Evolutionary conservation across 257 asterid species (phyloP), one percentile per base, ranked within the genome.

Genomic region (Jacaranda mimosifolia): DNA sequence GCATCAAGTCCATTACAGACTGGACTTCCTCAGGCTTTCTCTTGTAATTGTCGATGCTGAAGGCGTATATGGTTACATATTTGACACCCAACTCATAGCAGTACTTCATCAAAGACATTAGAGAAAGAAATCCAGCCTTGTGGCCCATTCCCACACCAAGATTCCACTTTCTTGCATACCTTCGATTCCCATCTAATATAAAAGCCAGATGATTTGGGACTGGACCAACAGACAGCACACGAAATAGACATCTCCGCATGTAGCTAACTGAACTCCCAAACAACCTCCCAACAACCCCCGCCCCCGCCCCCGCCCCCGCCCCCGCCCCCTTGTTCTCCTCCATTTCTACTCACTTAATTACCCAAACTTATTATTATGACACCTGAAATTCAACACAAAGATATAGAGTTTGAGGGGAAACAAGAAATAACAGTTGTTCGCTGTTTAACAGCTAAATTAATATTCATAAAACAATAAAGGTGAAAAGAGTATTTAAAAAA

Each of bases 1-100:
- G 78, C 91, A 92, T 92, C 79, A 94, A 77, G 55, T 88, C 92
- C 98, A 94, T 94, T 53, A 89, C 43, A 7, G 9, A 69, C 77
- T 85, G 78, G 35, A 94, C 91, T 72, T 94, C 95, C 0, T 87
- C 86, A 0, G 96, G 94, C 43, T 73, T 76, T 56, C 98, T 81
- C 73, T 63, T 92, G 88, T 89, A 94, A 73, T 92, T 92, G 75
- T 94, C 98, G 56, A 94, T 94, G 89, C 94, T 91, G 83, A 94
- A 94, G 2, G 92, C 97, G 32, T 91, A 89, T 17, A 91, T 72
- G 1, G 91, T 86, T 14, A 91, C 72, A 58, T 88, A 86, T 10
- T 85, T 84, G 35, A 94, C 88, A 0, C 94, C 91, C 68, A 94
- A 65, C 77, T 92, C 95, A n/a, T 77, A 86, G 85, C 98, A 89